A percentile compares a stretch with the other conserved stretches of the same genome.
Evolutionary conservation across 2,329 filamentous ascomycete species (phyloP).

Genomic region (Waltergamsia citrina): DNA sequence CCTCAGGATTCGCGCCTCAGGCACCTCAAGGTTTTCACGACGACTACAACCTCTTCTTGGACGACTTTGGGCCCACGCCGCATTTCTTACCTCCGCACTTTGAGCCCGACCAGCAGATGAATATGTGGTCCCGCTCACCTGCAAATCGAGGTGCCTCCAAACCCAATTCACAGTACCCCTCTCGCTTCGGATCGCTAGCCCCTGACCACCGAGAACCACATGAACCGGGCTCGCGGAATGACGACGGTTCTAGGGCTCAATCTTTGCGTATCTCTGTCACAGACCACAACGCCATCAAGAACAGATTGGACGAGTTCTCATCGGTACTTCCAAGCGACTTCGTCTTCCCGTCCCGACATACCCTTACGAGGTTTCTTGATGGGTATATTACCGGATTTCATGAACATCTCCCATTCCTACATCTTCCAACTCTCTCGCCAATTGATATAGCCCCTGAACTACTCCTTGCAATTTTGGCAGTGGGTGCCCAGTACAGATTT

Average conservation of each 20-base stretch:
- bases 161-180: slow-evolving; percentile 41
- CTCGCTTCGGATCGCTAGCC: slow-evolving; percentile 42
- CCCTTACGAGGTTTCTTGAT: slow-evolving; percentile 58
- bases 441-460: slow-evolving; percentile 59
- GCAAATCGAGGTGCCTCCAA: slow-evolving; percentile 29
- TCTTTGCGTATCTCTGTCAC: slow-evolving; percentile 40
- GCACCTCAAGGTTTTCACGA: slow-evolving; percentile 31
- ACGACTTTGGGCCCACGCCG: slow-evolving; percentile 44
- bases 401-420: slow-evolving; percentile 49
- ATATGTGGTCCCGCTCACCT: slow-evolving; percentile 8
- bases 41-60: slow-evolving; percentile 50
- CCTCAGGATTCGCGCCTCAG: slow-evolving; percentile 23
- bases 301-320: slow-evolving; percentile 51
- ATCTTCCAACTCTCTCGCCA: slow-evolving; percentile 56
- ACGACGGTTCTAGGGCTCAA: slow-evolving; percentile 21
- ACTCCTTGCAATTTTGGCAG: slow-evolving; percentile 55
- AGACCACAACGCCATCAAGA: slow-evolving; percentile 47
- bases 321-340: slow-evolving; percentile 52
- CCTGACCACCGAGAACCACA: slow-evolving; percentile 37
- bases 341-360: slow-evolving; percentile 59
- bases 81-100: slow-evolving; percentile 47
- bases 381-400: slow-evolving; percentile 62
- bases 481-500: slow-evolving; percentile 58
- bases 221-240: slow-evolving; percentile 13
- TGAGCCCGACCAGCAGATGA: slow-evolving; percentile 37